Conservation (phyloP, 108 stramenopile genomes). For the Nannochloropsis salina region DNA sequence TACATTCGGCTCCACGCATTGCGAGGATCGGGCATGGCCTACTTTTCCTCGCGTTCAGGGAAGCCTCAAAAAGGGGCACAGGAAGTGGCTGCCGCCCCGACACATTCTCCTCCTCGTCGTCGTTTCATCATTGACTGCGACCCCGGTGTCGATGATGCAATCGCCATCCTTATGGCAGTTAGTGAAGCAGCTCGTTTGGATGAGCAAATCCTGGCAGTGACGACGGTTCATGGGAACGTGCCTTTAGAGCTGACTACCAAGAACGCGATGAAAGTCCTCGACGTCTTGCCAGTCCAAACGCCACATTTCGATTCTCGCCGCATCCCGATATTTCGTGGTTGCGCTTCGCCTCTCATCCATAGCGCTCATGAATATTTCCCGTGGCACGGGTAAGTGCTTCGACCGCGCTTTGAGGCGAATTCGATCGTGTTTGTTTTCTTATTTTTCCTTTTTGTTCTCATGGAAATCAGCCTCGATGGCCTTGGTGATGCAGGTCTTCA, state of each 20-base stretch:
- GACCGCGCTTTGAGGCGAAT: background rate
- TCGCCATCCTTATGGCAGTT: conserved; percentile 18
- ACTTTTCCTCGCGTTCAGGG: no score
- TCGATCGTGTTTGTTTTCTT: background rate
- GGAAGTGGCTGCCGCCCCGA: background rate
- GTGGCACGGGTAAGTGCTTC: background rate
- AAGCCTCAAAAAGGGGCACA: no score
- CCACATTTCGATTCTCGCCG: conserved; percentile 11
- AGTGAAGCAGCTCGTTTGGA: background rate
- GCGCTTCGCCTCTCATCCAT: background rate
- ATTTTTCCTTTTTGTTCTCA: background rate
- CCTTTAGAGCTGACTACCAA: background rate
- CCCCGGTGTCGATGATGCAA: conserved; percentile 14
- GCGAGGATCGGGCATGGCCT: no score
- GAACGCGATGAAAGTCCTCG: conserved; percentile 14
- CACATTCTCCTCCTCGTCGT: background rate
- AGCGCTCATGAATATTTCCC: background rate
- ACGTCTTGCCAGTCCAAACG: conserved; percentile 14
- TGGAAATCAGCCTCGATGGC: background rate
- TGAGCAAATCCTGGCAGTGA: conserved; percentile 19
- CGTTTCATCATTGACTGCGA: conserved; percentile 21
- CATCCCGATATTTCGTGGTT: conserved; percentile 21
- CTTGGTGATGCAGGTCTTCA: conserved; percentile 13
- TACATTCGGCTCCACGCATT: no score
- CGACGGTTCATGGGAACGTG: conserved; percentile 15